Percentiles rank a stretch among this genome's conserved stretches.
phyloP scores from a whole-genome alignment of 352 stramenopile genomes.

The Globisporangium rhizosaccharum region DNA sequence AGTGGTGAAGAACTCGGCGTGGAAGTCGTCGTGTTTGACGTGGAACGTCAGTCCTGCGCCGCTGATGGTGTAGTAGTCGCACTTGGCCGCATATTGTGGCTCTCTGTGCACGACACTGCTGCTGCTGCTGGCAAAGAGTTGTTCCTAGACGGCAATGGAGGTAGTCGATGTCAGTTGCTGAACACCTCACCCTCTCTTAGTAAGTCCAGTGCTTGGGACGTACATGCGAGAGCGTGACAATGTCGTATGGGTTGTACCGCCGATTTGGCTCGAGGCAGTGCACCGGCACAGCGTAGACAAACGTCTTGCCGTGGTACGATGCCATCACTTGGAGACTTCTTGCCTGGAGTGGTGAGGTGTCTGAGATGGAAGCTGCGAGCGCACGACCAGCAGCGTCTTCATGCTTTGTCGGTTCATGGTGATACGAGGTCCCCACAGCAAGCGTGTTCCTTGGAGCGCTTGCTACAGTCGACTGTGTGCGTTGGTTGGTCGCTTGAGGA shows the following conservation, averaged over 20 bases:
- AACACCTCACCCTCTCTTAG: too few relatives aligned
- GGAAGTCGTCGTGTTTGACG: conserved; percentile 37
- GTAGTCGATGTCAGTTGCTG: background rate
- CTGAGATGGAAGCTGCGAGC: background rate
- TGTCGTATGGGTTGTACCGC: conserved; percentile 65
- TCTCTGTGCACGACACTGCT: background rate
- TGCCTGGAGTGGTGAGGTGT: background rate
- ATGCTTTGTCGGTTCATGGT: background rate
- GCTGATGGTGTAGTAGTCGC: conserved; percentile 73
- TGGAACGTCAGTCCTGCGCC: conserved; percentile 54
- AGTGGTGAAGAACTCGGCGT: conserved; percentile 34
- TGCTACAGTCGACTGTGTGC: background rate
- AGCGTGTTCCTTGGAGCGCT: background rate
- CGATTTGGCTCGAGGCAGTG: conserved; percentile 41
- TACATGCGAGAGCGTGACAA: conserved; percentile 58
- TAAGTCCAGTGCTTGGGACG: background rate
- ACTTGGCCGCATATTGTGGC: conserved; percentile 27
- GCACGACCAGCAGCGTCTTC: background rate
- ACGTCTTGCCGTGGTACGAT: conserved; percentile 35
- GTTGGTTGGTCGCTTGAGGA: background rate
- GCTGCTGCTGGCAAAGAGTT: background rate
- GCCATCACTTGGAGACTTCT: background rate
- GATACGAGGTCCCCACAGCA: background rate
- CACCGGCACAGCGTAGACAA: conserved; percentile 58
- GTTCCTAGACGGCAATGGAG: background rate